Conservation (phyloP, 805 yeast genomes). For the Saturnispora sekii region DNA sequence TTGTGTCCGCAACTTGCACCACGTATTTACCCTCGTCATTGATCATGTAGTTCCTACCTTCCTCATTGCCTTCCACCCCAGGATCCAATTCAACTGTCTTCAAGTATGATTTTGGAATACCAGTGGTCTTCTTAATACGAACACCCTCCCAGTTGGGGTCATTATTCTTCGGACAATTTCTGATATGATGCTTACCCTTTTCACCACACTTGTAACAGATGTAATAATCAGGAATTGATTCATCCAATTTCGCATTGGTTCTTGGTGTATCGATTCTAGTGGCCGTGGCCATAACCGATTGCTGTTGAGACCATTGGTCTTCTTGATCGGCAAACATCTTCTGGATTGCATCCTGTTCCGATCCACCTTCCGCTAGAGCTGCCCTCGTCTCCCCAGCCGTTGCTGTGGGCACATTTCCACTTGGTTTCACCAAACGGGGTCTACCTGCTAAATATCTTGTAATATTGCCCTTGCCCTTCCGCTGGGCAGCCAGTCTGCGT, state of each 20-base stretch:
- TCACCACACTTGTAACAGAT: conserved; percentile 96
- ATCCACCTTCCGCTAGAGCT: conserved; percentile 12
- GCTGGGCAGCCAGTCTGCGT: conserved; percentile 61
- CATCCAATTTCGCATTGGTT: conserved; percentile 39
- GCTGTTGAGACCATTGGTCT: conserved; percentile 92
- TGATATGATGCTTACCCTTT: conserved; percentile 87
- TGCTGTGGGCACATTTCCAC: conserved; percentile 12
- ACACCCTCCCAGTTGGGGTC: conserved; percentile 94
- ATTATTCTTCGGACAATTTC: conserved; percentile 86
- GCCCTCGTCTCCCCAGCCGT: conserved; percentile 14
- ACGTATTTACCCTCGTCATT: conserved; percentile 95
- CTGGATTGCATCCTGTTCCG: conserved; percentile 83
- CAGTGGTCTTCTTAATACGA: conserved; percentile 84
- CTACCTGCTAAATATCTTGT: conserved; percentile 65
- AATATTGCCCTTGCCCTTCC: conserved; percentile 46
- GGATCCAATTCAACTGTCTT: conserved; percentile 74
- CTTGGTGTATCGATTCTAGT: conserved; percentile 44
- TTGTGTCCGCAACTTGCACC: conserved; percentile 87
- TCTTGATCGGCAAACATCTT: conserved; percentile 90
- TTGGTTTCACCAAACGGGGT: conserved; percentile 36
- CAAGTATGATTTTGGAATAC: conserved; percentile 91
- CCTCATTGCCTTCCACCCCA: conserved; percentile 35
- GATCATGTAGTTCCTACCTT: conserved; percentile 48
- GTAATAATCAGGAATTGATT: conserved; percentile 89
- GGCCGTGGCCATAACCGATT: conserved; percentile 80